phyloP scores from a whole-genome alignment of 768 basidiomycete genomes.

The Collybiopsis luxurians region DNA sequence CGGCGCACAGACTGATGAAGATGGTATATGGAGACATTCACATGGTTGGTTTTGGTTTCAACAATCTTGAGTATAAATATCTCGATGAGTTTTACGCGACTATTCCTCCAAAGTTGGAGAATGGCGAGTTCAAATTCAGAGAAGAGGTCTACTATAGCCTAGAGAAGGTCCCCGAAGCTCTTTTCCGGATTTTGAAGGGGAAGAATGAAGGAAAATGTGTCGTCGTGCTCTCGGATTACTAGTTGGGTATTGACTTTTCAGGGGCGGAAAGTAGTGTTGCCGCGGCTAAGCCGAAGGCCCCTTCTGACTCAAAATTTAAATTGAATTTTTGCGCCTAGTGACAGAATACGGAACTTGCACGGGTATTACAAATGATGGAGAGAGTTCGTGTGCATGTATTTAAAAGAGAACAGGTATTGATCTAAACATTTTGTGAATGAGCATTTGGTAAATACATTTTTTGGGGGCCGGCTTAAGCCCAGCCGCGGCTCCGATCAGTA shows the following conservation, averaged over 20 bases:
- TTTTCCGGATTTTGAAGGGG: constrained; percentile 28
- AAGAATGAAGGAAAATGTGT: constrained; percentile 20
- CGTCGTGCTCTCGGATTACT: constrained; percentile 6
- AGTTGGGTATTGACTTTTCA: background rate
- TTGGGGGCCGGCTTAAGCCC: too few species aligned
- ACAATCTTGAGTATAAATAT: constrained; percentile 22
- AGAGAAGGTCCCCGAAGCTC: constrained; percentile 24
- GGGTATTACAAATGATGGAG: too few species aligned
- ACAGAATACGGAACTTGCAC: too few species aligned
- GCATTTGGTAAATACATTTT: too few species aligned
- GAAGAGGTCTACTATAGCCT: constrained; percentile 28
- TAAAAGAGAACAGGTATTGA: too few species aligned
- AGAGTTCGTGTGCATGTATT: too few species aligned
- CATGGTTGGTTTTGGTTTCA: constrained; percentile 34
- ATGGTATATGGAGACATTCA: constrained; percentile 33
- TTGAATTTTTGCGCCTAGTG: too few species aligned
- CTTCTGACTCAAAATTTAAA: too few species aligned
- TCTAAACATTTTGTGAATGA: too few species aligned
- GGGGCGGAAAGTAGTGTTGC: too few species aligned
- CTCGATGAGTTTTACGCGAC: constrained; percentile 26
- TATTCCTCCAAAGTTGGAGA: constrained; percentile 28
- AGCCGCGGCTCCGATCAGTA: too few species aligned
- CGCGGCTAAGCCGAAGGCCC: too few species aligned
- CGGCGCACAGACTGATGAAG: constrained; percentile 27
- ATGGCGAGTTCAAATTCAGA: constrained; percentile 28